Conservation (phyloP, 306 rosid species). For the Vicia villosa region DNA sequence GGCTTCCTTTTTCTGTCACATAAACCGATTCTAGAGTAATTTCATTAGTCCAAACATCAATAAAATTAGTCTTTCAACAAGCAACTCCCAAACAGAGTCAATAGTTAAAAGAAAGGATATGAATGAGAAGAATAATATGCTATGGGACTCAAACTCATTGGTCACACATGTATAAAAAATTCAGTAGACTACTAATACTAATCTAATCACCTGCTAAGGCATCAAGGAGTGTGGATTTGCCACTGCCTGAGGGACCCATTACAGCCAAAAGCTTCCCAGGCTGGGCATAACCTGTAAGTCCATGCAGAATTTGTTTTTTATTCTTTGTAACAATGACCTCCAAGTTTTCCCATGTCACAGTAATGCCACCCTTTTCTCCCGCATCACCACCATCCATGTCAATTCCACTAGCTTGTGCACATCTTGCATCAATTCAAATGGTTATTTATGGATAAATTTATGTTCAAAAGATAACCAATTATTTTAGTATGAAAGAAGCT, state of each 20-base stretch:
- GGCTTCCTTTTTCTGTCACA: too few species aligned
- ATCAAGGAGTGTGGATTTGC: constrained; percentile 12
- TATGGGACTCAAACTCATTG: neutral
- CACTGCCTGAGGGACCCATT: constrained; percentile 9
- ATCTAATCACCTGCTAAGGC: constrained; percentile 4
- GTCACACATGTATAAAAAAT: neutral
- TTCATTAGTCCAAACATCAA: neutral
- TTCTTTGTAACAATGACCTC: constrained; percentile 4
- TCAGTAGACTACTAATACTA: neutral
- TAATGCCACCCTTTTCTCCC: neutral
- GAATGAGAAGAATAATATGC: too few species aligned
- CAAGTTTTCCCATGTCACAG: constrained; percentile 10
- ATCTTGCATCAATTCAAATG: neutral
- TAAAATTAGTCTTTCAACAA: neutral
- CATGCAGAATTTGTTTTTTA: constrained; percentile 3
- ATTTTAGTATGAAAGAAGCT: too few species aligned
- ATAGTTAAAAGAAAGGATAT: neutral
- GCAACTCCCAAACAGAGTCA: neutral
- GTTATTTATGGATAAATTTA: neutral
- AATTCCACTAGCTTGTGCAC: neutral
- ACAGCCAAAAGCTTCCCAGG: constrained; percentile 14
- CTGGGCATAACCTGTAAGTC: constrained; percentile 18
- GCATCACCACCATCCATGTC: neutral
- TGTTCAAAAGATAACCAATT: neutral
- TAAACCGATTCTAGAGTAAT: neutral